Evolutionary conservation across 2,329 filamentous ascomycete genomes (phyloP).

Genomic region (Alternaria metachromatica): DNA sequence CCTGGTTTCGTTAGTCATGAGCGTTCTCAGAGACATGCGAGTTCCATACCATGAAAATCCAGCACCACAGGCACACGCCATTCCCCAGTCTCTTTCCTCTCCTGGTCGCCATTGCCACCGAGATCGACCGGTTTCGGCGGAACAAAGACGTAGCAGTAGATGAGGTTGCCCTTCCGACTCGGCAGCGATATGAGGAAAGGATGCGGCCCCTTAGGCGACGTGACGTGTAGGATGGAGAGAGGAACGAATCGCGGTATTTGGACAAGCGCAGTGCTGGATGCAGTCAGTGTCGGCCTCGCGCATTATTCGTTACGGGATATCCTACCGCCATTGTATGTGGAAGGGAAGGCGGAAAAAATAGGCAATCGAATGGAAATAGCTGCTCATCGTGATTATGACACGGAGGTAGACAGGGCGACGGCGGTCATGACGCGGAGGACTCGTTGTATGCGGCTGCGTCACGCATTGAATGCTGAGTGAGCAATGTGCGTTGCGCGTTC

Average conservation of each 20-base stretch:
- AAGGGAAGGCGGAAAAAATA: constrained; percentile 48
- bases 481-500: constrained; percentile 1
- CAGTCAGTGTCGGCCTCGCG: not conserved
- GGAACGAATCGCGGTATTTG: constrained; percentile 49
- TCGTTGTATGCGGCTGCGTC: not conserved
- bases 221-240: constrained; percentile 46
- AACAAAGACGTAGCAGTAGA: constrained; percentile 52
- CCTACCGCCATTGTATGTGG: constrained; percentile 35
- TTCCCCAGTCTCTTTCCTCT: constrained; percentile 29
- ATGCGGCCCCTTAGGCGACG: constrained; percentile 51
- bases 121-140: constrained; percentile 45
- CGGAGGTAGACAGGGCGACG: not conserved
- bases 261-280: constrained; percentile 40
- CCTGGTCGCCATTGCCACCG: constrained; percentile 28
- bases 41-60: constrained; percentile 38
- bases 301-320: not conserved
- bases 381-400: constrained; percentile 33
- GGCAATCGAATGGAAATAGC: constrained; percentile 37
- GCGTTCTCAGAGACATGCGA: not conserved
- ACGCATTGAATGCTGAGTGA: constrained; percentile 9
- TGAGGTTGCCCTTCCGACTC: constrained; percentile 46
- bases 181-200: constrained; percentile 52
- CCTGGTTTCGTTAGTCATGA: constrained; percentile 31
- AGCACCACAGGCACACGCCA: constrained; percentile 50
- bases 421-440: constrained; percentile 7